phyloP scores from a whole-genome alignment of 177 flowering plant genomes.

The Vitis hybrid region DNA sequence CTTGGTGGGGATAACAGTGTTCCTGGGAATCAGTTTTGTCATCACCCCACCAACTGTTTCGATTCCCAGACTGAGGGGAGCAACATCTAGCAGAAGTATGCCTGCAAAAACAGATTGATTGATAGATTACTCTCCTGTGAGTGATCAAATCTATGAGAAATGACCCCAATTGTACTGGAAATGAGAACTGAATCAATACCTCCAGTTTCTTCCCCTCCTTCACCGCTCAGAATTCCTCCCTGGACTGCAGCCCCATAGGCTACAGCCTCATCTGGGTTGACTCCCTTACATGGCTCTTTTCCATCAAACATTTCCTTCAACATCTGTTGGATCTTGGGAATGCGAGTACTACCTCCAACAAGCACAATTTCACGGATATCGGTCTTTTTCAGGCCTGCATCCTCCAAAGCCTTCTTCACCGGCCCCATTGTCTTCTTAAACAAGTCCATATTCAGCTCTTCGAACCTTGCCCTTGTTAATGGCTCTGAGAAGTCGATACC shows the following conservation, averaged over 20 bases:
- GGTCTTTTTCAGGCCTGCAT: slow-evolving; percentile 41
- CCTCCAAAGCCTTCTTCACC: slow-evolving; percentile 48
- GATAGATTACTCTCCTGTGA: background rate
- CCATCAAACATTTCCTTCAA: slow-evolving; percentile 52
- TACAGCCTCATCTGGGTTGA: slow-evolving; percentile 60
- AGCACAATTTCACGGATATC: slow-evolving; percentile 48
- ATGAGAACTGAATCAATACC: slow-evolving; percentile 13
- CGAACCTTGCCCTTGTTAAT: slow-evolving; percentile 49
- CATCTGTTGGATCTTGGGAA: slow-evolving; percentile 52
- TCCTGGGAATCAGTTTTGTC: slow-evolving; percentile 58
- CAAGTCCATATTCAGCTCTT: slow-evolving; percentile 51
- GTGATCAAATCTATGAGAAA: too few species aligned
- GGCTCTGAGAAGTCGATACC: slow-evolving; percentile 61
- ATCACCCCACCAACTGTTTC: slow-evolving; percentile 71
- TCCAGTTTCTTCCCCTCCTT: slow-evolving; percentile 44
- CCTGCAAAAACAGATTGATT: slow-evolving; percentile 20
- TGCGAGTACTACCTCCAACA: slow-evolving; percentile 58
- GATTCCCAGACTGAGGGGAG: slow-evolving; percentile 56
- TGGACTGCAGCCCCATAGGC: slow-evolving; percentile 62
- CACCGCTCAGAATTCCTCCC: slow-evolving; percentile 56
- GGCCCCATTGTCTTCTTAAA: slow-evolving; percentile 50
- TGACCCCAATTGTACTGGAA: background rate
- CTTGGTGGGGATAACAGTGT: slow-evolving; percentile 54
- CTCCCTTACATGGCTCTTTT: slow-evolving; percentile 48
- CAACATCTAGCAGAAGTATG: slow-evolving; percentile 50